Conservation (phyloP, 2,329 filamentous ascomycete genomes). For the Ophiosphaerella narmari region DNA sequence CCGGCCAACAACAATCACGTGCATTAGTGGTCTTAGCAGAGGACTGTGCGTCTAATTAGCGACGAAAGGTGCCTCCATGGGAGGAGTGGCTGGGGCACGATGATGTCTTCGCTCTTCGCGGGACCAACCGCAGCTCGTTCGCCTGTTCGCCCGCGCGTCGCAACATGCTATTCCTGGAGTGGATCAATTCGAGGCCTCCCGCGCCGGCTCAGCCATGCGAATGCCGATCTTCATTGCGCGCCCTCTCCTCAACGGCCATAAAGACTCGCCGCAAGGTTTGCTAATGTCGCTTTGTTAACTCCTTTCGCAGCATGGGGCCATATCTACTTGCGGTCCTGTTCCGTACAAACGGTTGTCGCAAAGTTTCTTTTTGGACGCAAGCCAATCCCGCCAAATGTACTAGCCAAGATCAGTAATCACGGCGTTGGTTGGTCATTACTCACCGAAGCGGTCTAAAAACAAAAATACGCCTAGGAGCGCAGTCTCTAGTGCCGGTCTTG, state of each 20-base stretch:
- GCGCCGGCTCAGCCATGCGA: not conserved
- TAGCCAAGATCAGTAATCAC: conserved; percentile 4
- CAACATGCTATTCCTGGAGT: not conserved
- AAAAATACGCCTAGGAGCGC: conserved; percentile 4
- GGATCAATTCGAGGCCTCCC: not conserved
- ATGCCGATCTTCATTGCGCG: not conserved
- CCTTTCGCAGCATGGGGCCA: not conserved
- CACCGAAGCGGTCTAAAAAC: conserved; percentile 15
- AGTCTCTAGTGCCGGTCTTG: conserved; percentile 21
- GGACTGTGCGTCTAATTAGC: not conserved
- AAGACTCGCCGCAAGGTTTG: not conserved
- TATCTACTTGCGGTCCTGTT: not conserved
- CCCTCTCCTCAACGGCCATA: not conserved
- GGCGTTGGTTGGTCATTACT: not conserved
- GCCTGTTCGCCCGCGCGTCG: conserved; percentile 1
- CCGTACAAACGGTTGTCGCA: not conserved
- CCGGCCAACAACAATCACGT: not conserved
- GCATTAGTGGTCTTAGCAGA: not conserved
- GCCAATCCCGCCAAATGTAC: not conserved
- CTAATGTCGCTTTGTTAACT: not conserved
- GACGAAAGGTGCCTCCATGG: not conserved
- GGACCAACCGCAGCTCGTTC: conserved; percentile 3
- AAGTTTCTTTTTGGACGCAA: not conserved
- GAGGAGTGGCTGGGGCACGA: not conserved
- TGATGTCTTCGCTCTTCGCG: not conserved